Percentiles rank a stretch among this genome's conserved stretches.
These are phyloP conservation scores for Conticribra guillardii DNA, from an alignment of 108 stramenopile genomes.

Conservation along the genomic window DNA sequence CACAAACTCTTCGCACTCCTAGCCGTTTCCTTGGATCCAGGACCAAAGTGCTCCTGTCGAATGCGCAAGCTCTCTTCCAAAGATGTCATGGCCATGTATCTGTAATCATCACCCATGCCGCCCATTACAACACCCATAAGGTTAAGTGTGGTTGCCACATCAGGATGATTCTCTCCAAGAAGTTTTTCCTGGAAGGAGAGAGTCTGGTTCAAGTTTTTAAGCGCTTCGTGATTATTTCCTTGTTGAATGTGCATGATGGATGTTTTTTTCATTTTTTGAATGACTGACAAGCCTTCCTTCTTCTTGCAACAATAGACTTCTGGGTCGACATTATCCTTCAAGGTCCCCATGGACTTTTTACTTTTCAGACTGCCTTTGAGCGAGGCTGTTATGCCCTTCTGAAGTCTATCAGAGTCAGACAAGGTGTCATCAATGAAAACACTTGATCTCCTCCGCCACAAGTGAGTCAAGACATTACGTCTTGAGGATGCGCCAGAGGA, in stretches of 20 bases:
- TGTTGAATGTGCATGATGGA: not conserved
- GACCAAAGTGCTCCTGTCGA: not conserved
- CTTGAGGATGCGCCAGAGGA: too few species aligned
- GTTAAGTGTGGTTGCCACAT: not conserved
- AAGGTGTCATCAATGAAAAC: not conserved
- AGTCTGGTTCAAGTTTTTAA: not conserved
- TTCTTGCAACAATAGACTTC: constrained; percentile 1
- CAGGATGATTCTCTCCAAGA: not conserved
- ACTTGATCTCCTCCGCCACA: too few species aligned
- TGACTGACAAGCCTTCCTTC: not conserved
- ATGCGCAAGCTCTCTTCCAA: not conserved
- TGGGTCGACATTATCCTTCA: not conserved
- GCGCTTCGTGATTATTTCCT: not conserved
- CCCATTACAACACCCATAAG: not conserved
- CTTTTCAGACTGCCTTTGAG: too few species aligned
- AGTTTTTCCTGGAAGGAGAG: not conserved
- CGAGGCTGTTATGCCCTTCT: not conserved
- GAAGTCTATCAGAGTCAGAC: not conserved
- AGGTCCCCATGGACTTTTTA: not conserved
- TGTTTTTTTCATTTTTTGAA: not conserved
- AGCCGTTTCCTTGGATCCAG: not conserved
- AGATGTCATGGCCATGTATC: not conserved
- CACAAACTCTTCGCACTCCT: not conserved
- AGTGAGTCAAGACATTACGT: too few species aligned
- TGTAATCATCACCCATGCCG: not conserved